Conservation (phyloP, 768 basidiomycete species). For the Amanita muscaria region DNA sequence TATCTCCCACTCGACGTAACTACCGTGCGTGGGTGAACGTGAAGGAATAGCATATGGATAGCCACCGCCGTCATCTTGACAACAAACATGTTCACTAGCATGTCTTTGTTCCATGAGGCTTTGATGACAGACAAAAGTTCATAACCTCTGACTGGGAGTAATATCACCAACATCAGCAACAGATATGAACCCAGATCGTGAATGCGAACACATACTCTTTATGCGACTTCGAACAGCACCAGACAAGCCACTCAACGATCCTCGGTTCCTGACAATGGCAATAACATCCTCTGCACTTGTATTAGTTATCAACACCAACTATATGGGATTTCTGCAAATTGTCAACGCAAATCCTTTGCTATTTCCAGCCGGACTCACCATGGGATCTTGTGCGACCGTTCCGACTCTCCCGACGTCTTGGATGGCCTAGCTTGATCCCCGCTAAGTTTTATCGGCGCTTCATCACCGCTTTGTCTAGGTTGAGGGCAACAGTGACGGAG, state of each 20-base stretch:
- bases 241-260: slow-evolving; percentile 49
- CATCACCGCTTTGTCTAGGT: not conserved
- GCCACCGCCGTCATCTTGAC: slow-evolving; percentile 68
- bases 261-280: slow-evolving; percentile 52
- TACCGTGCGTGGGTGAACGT: slow-evolving; percentile 36
- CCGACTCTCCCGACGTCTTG: slow-evolving; percentile 18
- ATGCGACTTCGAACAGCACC: slow-evolving; percentile 83
- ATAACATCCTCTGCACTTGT: slow-evolving; percentile 74
- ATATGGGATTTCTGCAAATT: slow-evolving; percentile 69
- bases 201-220: slow-evolving; percentile 87
- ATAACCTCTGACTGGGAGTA: slow-evolving; percentile 82
- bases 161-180: slow-evolving; percentile 4
- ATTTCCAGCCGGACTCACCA: slow-evolving; percentile 16
- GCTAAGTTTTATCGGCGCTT: not conserved
- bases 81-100: slow-evolving; percentile 71
- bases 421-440: not conserved
- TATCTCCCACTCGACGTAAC: slow-evolving; percentile 85
- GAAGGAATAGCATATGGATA: slow-evolving; percentile 38
- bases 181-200: slow-evolving; percentile 11
- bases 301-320: slow-evolving; percentile 55
- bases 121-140: slow-evolving; percentile 76
- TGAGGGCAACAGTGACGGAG: not conserved
- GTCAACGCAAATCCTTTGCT: slow-evolving; percentile 71
- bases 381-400: slow-evolving; percentile 12
- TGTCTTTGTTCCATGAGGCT: slow-evolving; percentile 83